These are phyloP conservation scores for Kodamaea kaohsiungensis DNA, from an alignment of 805 yeast genomes.

Conservation along the genomic window DNA sequence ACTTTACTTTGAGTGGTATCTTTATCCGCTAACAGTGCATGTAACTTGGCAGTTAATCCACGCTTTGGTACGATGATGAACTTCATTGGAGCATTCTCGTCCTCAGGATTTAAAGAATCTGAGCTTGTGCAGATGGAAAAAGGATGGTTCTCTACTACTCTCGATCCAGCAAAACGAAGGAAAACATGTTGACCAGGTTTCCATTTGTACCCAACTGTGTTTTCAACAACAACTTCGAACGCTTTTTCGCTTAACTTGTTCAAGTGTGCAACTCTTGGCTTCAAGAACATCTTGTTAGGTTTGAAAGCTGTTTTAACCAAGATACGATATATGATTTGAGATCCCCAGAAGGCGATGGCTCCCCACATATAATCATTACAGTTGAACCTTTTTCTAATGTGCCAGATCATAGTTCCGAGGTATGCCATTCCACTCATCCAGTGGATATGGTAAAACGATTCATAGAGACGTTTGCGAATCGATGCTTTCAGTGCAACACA, in stretches of 20 bases:
- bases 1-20: constrained; percentile 29
- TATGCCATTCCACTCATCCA: constrained; percentile 55
- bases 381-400: constrained; percentile 34
- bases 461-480: constrained; percentile 46
- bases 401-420: constrained; percentile 48
- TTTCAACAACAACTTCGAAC: constrained; percentile 37
- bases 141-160: constrained; percentile 55
- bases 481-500: constrained; percentile 44
- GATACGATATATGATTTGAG: constrained; percentile 49
- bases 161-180: constrained; percentile 46
- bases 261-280: constrained; percentile 36
- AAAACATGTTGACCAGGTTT: constrained; percentile 57
- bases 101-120: constrained; percentile 13
- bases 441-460: constrained; percentile 51
- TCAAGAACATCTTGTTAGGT: constrained; percentile 43
- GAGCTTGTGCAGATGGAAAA: constrained; percentile 47
- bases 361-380: constrained; percentile 49
- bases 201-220: constrained; percentile 44
- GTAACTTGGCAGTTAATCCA: constrained; percentile 47
- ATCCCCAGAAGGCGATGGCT: constrained; percentile 51
- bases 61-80: constrained; percentile 46
- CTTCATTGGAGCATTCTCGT: constrained; percentile 32
- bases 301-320: constrained; percentile 46
- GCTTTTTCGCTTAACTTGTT: constrained; percentile 23
- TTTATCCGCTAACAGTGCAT: constrained; percentile 28